Base-by-base conservation (phyloP, 352 stramenopile species). In the Pythium rhizo-oryzae region DNA sequence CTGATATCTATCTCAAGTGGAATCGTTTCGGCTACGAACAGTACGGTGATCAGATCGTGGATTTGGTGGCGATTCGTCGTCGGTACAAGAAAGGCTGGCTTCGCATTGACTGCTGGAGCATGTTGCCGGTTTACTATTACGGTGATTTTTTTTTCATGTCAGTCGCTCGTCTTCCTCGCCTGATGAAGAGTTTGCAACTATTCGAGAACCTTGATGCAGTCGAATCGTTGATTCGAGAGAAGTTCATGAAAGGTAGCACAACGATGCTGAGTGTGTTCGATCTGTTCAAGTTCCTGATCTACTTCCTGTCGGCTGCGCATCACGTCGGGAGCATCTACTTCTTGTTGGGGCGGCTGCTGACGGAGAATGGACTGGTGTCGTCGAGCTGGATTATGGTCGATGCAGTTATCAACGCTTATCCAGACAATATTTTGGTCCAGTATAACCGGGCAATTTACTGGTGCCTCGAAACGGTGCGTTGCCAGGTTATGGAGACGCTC, bases 381-480 rank as follows among this genome's bases (percentile, higher is more conserved):
- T 25, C 21, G 16, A 91, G 82, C 43, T 92, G 84, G 84, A 69
- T 91, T 39, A 89, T 67, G 9, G 66, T 78, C 18, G 84, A 93
- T 43, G 41, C 71, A 0, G 75, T 93, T 23, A 33, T 93, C 3
- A 62, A 55, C 0, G 70, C 84, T 21, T 78, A 91, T 33, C 81
- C 84, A 2, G 52, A 81, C 24, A 70, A 77, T 13, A 65, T 79
- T 1, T 24, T 72, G 0, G 71, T 90, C 30, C 78, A 88, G 59
- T 93, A 93, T 63, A 81, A 86, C 57, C 82, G 84, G 41, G 72
- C 82, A 8, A 86, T 93, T 69, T 93, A 93, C 43, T 93, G 84
- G 84, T 91, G 78, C 49, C 74, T 93, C 23, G 86, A 75, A 0
- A 80, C 84, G 44, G 84, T 92, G 76, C 46, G 54, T 47, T 43